Evolutionary conservation across 2,329 filamentous ascomycete species (phyloP), one percentile per base, ranked within the genome.

Genomic region (Aspergillus persii): DNA sequence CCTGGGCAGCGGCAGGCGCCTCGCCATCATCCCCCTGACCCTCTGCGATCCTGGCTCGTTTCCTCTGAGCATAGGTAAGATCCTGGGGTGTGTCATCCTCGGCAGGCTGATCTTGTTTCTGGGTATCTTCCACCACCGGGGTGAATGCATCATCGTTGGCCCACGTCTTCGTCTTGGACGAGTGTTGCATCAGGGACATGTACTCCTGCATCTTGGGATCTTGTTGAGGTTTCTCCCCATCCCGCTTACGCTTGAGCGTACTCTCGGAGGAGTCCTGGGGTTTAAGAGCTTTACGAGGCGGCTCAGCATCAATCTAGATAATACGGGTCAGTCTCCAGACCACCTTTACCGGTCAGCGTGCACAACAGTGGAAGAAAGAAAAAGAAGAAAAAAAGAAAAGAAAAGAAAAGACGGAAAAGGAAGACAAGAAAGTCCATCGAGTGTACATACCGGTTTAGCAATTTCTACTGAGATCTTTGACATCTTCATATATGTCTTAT

Each of bases 401-500:
- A 26, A 30, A 49, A 46, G 6, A 39, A 51, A 41, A 6, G 29
- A 50, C 27, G 46, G 29, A 33, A 56, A 56, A 57, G n/a, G n/a
- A n/a, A n/a, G 54, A 49, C 65, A 57, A 58, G 54, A 53, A 60
- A 54, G 12, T 33, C 54, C 41, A 51, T 50, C 7, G 11, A 12
- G 44, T 53, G 36, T 55, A 77, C 84, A 73, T 80, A 96, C 90
- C 61, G 95, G 89, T 74, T 86, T 88, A 58, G 95, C 95, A 71
- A 95, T 80, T 79, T 97, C 93, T 62, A 97, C 95, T 31, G 84
- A 84, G 69, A 99, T 92, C 80, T 89, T 96, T 59, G 93, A 96
- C 90, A 97, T 95, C 68, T 92, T 91, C 69, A 99, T 92, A 77
- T 92, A 99, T 63, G 93, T 89, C 74, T 86, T 91, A 81, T 99